A percentile compares a stretch with the other conserved stretches of the same genome.
These are phyloP conservation scores for Xerophyta viscosa DNA, from an alignment of 106 monocot genomes.

Conservation along the genomic window DNA sequence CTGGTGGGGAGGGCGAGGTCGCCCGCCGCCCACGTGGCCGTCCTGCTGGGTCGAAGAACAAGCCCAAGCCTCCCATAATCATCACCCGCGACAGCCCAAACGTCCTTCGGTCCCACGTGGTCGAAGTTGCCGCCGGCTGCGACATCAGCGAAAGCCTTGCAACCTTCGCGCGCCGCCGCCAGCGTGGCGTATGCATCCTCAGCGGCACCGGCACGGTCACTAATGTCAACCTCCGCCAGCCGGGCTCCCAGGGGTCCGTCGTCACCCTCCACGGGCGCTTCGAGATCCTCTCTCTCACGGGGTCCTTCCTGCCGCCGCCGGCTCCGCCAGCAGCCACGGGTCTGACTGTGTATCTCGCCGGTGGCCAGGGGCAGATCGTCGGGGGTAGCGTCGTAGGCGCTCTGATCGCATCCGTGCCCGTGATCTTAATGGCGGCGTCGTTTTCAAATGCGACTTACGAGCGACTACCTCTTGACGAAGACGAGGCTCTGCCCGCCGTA, in stretches of 20 bases:
- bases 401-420: not conserved
- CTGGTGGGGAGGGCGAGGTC: not conserved
- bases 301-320: not conserved
- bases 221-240: conserved; percentile 1
- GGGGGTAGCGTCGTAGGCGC: conserved; percentile 1
- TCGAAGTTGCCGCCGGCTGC: conserved; percentile 1
- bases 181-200: conserved; percentile 2
- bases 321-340: conserved; percentile 3
- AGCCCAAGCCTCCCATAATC: conserved; percentile 1
- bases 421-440: conserved; percentile 1
- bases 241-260: not conserved
- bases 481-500: conserved; percentile 1
- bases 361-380: conserved; percentile 1
- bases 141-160: conserved; percentile 3
- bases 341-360: not conserved
- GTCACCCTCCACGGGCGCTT: conserved; percentile 1
- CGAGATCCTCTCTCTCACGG: conserved; percentile 1
- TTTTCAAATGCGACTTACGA: conserved; percentile 1
- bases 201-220: not conserved
- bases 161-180: not conserved
- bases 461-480: not conserved
- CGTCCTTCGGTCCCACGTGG: conserved; percentile 1
- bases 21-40: not conserved
- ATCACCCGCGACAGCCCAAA: conserved; percentile 4
- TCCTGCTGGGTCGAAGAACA: conserved; percentile 2